A percentile compares a stretch with the other conserved stretches of the same genome.
Evolutionary conservation across 768 basidiomycete species (phyloP).

Genomic region (Hypsizygus marmoreus): DNA sequence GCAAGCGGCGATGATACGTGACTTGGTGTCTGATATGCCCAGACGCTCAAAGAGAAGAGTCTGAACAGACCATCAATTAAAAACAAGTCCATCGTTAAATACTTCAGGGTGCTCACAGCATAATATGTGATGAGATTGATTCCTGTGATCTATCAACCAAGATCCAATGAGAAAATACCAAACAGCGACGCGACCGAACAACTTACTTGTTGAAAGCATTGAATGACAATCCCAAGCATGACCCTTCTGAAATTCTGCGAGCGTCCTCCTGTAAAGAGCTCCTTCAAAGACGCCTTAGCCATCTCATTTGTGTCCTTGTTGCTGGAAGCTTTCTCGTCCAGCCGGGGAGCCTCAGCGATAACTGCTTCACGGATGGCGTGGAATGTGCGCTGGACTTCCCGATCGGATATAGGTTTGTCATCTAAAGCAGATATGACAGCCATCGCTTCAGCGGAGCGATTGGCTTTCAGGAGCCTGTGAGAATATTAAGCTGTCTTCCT

Average conservation of each 20-base stretch:
- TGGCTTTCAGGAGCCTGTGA: conserved; percentile 55
- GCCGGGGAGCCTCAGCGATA: conserved; percentile 43
- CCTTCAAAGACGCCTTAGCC: conserved; percentile 42
- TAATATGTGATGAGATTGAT: conserved; percentile 69
- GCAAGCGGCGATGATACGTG: conserved; percentile 63
- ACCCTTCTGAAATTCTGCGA: conserved; percentile 64
- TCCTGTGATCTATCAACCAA: conserved; percentile 47
- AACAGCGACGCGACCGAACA: background rate
- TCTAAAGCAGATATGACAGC: conserved; percentile 67
- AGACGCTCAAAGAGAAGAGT: conserved; percentile 59
- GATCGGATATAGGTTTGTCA: conserved; percentile 48
- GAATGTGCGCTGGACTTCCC: conserved; percentile 50
- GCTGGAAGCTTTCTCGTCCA: conserved; percentile 3
- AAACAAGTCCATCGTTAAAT: conserved; percentile 1
- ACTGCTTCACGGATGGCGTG: conserved; percentile 57
- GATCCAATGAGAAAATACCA: background rate
- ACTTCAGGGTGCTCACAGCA: conserved; percentile 24
- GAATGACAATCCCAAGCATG: conserved; percentile 54
- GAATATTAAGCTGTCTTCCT: conserved; percentile 24
- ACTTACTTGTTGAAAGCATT: conserved; percentile 62
- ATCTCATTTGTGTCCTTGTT: conserved; percentile 8
- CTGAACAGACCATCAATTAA: conserved; percentile 29
- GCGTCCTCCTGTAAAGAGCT: conserved; percentile 56
- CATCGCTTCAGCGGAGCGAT: conserved; percentile 54
- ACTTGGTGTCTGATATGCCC: conserved; percentile 58